phyloP scores from a whole-genome alignment of 2,329 filamentous ascomycete genomes.

The Botrytis fragariae region DNA sequence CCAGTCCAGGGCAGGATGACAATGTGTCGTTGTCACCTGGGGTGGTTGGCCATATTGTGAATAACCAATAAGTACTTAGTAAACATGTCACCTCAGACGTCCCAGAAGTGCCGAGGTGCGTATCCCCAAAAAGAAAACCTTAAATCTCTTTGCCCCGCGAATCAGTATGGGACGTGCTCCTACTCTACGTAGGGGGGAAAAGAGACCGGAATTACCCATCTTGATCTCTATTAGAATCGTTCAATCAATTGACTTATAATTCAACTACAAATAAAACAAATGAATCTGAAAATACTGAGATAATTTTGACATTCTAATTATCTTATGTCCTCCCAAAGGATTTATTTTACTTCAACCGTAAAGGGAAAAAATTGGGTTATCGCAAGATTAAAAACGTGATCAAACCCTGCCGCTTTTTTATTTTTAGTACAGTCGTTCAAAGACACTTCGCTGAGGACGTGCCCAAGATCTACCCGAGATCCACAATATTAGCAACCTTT shows the following conservation, averaged over 20 bases:
- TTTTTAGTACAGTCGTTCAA: neutral
- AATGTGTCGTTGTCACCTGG: neutral
- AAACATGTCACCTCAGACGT: neutral
- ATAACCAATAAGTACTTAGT: neutral
- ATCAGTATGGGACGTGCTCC: neutral
- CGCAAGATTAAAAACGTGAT: too few relatives aligned
- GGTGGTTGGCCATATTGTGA: neutral
- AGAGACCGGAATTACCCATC: neutral
- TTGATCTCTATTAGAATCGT: neutral
- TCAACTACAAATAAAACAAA: neutral
- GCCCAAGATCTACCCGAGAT: neutral
- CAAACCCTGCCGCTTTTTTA: neutral
- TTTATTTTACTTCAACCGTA: neutral
- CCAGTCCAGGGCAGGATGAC: neutral
- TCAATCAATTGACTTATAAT: neutral
- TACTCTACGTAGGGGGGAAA: too few relatives aligned
- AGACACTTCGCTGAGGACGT: too few relatives aligned
- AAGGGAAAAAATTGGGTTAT: neutral
- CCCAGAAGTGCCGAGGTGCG: neutral
- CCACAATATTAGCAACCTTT: neutral
- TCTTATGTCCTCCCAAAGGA: neutral
- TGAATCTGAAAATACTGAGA: neutral
- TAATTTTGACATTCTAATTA: neutral
- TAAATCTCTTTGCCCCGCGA: neutral
- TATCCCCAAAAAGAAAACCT: neutral